phyloP scores from a whole-genome alignment of 2,329 filamentous ascomycete genomes.

The Podosphaera fusca region DNA sequence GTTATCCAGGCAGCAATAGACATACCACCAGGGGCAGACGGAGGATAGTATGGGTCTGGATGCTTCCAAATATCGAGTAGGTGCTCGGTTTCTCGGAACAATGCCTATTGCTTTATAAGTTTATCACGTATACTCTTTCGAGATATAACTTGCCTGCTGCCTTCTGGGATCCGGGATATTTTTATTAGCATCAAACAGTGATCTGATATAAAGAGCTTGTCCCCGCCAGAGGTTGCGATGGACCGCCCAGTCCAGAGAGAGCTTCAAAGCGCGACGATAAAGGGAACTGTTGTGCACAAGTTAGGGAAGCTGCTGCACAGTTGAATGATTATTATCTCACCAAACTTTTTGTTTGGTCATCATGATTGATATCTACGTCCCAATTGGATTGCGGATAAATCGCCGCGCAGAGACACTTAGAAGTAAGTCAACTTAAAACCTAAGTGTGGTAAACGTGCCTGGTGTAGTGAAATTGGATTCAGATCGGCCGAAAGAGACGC shows the following conservation, averaged over 20 bases:
- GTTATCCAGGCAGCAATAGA: not conserved
- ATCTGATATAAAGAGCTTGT: conserved; percentile 87
- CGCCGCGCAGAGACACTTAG: too few species aligned
- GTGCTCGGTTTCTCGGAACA: conserved; percentile 73
- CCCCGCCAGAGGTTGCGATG: conserved; percentile 85
- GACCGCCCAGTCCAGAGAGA: conserved; percentile 86
- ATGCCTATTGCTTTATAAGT: conserved; percentile 29
- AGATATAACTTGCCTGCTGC: conserved; percentile 32
- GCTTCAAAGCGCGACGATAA: conserved; percentile 81
- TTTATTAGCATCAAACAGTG: conserved; percentile 83
- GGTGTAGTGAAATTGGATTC: too few species aligned
- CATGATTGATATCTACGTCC: conserved; percentile 1
- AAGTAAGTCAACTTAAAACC: too few species aligned
- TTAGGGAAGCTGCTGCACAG: conserved; percentile 4
- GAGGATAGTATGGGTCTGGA: conserved; percentile 74
- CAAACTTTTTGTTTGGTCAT: conserved; percentile 4
- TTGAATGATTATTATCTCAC: conserved; percentile 2
- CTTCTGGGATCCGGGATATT: conserved; percentile 64
- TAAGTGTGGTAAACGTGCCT: too few species aligned
- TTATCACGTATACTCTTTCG: conserved; percentile 2
- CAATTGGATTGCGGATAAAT: not conserved
- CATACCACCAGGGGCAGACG: conserved; percentile 81
- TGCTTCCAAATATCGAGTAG: conserved; percentile 90
- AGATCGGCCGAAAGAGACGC: too few species aligned
- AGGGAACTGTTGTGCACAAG: conserved; percentile 30